Base-by-base conservation (phyloP, 176 grass and related monocot genomes). In the Ensete glaucum region DNA sequence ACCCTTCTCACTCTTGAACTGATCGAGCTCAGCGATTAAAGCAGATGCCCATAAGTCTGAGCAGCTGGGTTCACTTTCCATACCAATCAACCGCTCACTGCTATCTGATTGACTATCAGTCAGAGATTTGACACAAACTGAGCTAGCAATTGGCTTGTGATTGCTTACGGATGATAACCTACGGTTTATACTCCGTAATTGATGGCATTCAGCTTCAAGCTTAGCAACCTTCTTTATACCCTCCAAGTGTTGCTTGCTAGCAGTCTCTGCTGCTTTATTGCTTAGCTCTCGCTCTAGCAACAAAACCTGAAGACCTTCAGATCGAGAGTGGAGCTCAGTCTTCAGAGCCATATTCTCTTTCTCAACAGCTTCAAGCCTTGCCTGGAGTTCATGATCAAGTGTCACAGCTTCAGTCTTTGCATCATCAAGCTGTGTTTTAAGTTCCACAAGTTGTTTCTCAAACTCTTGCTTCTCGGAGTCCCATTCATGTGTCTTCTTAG, bases 221-320 rank as follows among this genome's bases (percentile, higher is more conserved):
- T 81, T 95, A 22, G 86, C 77, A 52, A 89, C 53, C 78, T 88
- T 99, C 84, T 99, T 99, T 63, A 89, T 87, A 53, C 86, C 88
- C 68, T 99, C 96, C 73, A 99, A 74, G 62, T 91, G 88, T 21
- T 89, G 90, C 83, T 94, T 94, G 75, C 96, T 99, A 3, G 96
- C 96, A 76, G 91, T 86, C 77, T 99, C 96, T 82, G 96, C 96
- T 76, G 86, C 88, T 81, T 95, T 83, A 75, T 83, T 95, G 79
- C 85, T 95, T 22, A 99, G 83, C 52, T 99, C 96, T 65, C 88
- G 87, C 81, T 99, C 96, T 48, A 85, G 50, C 75, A 85, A 43
- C 16, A 99, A 71, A 67, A 91, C 76, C 73, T 84, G 86, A 52
- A 95, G 56, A 74, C 91, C 85, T 71, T 88, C 80, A 9, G 74